These are phyloP conservation scores for Lasiodiplodia sp. DNA, from an alignment of 2,329 filamentous ascomycete species.

Conservation along the genomic window DNA sequence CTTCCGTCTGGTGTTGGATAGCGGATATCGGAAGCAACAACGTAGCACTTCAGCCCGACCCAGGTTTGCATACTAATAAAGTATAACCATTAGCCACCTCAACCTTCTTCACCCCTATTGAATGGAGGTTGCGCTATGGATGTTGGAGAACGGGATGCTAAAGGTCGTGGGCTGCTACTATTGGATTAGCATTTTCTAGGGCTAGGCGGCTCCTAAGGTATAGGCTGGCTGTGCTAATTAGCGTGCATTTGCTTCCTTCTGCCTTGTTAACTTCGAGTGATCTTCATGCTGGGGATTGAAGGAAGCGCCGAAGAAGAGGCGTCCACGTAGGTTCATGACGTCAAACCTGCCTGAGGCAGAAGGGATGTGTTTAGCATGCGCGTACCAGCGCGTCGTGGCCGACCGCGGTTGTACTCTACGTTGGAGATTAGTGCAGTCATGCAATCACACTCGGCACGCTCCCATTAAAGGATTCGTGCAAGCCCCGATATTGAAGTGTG, in stretches of 20 bases:
- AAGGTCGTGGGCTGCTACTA: no score
- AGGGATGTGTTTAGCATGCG: background rate
- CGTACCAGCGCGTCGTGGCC: background rate
- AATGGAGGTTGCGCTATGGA: no score
- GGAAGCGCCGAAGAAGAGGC: background rate
- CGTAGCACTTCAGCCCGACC: background rate
- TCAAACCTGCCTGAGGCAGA: conserved; percentile 3
- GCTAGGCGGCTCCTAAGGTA: background rate
- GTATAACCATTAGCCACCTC: no score
- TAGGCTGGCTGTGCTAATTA: background rate
- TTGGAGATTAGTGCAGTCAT: background rate
- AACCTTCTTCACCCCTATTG: no score
- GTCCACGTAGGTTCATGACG: background rate
- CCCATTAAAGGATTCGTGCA: background rate
- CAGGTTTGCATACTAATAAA: background rate
- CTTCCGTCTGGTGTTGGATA: background rate
- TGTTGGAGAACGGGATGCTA: no score
- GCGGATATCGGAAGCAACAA: background rate
- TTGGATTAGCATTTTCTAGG: no score
- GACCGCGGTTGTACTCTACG: background rate
- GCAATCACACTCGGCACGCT: background rate
- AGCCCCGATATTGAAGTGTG: background rate
- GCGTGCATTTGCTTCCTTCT: background rate
- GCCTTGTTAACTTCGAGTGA: background rate
- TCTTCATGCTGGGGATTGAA: background rate